These are phyloP conservation scores for Polymyxa betae DNA, from an alignment of 208 protist genomes.

Conservation along the genomic window DNA sequence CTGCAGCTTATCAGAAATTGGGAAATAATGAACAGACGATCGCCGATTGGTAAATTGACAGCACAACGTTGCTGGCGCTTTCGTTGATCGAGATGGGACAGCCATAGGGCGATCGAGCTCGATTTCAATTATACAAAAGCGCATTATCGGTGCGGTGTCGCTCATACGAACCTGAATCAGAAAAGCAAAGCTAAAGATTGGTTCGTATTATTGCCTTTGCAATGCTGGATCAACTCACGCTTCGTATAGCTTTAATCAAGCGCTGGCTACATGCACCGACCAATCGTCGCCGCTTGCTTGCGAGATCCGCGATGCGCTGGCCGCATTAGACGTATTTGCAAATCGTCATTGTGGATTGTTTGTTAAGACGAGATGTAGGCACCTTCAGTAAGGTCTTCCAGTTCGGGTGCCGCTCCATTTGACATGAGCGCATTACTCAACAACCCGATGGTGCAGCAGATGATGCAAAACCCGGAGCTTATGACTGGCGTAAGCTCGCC, in stretches of 20 bases:
- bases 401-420: background rate
- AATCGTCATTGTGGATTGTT: too few relatives aligned
- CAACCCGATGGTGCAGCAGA: conserved; percentile 49
- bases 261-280: background rate
- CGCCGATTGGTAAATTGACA: background rate
- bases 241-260: background rate
- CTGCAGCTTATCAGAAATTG: conserved; percentile 42
- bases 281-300: background rate
- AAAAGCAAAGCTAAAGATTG: background rate
- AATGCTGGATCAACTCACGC: background rate
- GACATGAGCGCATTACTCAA: conserved; percentile 5
- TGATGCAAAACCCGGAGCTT: conserved; percentile 12
- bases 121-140: conserved; percentile 19
- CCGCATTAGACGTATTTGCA: background rate
- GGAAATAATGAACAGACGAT: background rate
- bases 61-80: background rate
- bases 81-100: background rate
- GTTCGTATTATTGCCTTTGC: background rate
- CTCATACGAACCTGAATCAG: background rate
- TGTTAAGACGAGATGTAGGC: background rate
- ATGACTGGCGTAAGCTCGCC: background rate
- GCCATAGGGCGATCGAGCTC: background rate
- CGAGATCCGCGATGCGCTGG: conserved; percentile 11
- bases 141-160: conserved; percentile 6
- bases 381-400: background rate